Conservation (phyloP, 2,329 filamentous ascomycete genomes). For the Xylaria sp. region DNA sequence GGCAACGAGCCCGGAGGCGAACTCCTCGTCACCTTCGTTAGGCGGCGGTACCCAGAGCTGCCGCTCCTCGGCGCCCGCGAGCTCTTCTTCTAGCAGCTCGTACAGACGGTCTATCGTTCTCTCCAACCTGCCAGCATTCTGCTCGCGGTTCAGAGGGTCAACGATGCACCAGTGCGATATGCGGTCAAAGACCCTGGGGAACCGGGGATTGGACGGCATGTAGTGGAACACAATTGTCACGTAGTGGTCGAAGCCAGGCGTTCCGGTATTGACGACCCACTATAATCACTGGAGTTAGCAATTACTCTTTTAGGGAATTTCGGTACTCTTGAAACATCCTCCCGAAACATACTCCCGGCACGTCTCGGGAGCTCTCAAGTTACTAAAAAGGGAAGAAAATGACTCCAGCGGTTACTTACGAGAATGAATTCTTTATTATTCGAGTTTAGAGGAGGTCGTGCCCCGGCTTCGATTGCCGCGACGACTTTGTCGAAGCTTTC, state of each 20-base stretch:
- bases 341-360: too few relatives aligned
- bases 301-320: too few relatives aligned
- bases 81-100: background rate
- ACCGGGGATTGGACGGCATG: background rate
- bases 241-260: background rate
- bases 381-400: too few relatives aligned
- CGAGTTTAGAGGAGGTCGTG: background rate
- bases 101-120: background rate
- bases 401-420: too few relatives aligned
- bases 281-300: too few relatives aligned
- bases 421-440: slow-evolving; percentile 21
- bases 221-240: slow-evolving; percentile 26
- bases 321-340: too few relatives aligned
- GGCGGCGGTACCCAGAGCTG: slow-evolving; percentile 9
- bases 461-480: background rate
- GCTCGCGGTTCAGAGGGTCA: background rate
- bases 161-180: slow-evolving; percentile 20
- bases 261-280: slow-evolving; percentile 26
- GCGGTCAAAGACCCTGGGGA: background rate
- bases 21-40: background rate
- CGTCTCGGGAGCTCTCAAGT: too few relatives aligned
- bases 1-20: slow-evolving; percentile 4
- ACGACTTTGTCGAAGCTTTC: background rate
- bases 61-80: background rate
- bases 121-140: too few relatives aligned